Evolutionary conservation across 768 basidiomycete genomes (phyloP).

Genomic region (Exidia glandulosa): DNA sequence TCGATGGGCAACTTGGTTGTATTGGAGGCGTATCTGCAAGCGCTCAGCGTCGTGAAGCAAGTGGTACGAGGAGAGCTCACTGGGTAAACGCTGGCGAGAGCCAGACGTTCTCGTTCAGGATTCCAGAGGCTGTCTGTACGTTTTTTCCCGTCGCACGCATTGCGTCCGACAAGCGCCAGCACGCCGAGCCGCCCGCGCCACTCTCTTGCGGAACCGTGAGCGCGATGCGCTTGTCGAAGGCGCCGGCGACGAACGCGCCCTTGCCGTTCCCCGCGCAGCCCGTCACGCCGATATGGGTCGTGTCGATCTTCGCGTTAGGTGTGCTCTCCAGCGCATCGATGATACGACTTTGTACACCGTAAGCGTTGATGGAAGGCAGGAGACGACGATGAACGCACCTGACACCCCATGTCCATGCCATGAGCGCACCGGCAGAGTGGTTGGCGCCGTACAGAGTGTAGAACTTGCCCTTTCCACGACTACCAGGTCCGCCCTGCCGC

Average conservation of each 20-base stretch:
- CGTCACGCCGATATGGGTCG: constrained; percentile 38
- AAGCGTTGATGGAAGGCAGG: too few species aligned
- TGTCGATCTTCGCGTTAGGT: constrained; percentile 30
- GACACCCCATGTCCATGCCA: constrained; percentile 53
- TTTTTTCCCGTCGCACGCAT: constrained; percentile 30
- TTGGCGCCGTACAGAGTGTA: constrained; percentile 40
- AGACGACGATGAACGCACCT: too few species aligned
- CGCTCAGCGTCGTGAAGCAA: too few species aligned
- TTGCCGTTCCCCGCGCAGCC: constrained; percentile 55
- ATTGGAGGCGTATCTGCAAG: constrained; percentile 26
- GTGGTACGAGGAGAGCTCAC: too few species aligned
- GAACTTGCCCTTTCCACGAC: constrained; percentile 47
- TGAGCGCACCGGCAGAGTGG: constrained; percentile 42
- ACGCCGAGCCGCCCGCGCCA: constrained; percentile 46
- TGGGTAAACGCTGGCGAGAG: constrained; percentile 39
- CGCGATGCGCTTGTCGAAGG: constrained; percentile 46
- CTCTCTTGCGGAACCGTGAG: constrained; percentile 55
- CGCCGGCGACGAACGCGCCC: constrained; percentile 47
- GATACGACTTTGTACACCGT: too few species aligned
- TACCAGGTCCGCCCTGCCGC: constrained; percentile 29
- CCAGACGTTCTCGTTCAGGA: constrained; percentile 53
- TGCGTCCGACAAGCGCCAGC: constrained; percentile 48
- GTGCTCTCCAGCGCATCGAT: constrained; percentile 49
- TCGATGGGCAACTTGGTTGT: constrained; percentile 41
- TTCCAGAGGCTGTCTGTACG: constrained; percentile 46